Conservation (phyloP, 2,329 filamentous ascomycete species). For the Bipolaris victoriae region DNA sequence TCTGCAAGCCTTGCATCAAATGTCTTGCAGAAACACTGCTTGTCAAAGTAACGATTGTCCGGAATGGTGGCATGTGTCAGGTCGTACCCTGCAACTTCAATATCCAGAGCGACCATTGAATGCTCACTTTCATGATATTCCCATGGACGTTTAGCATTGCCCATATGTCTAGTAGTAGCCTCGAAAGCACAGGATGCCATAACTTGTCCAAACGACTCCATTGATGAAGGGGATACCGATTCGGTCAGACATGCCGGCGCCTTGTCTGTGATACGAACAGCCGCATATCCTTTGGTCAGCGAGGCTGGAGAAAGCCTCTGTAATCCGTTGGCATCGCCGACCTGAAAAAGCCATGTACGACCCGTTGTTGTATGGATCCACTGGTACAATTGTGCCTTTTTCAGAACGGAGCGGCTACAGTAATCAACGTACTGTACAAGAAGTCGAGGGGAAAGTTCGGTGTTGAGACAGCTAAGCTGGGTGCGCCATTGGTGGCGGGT, state of each 20-base stretch:
- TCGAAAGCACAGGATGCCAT: conserved; percentile 43
- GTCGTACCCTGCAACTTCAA: conserved; percentile 43
- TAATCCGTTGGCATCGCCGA: conserved; percentile 39
- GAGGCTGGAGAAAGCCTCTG: conserved; percentile 35
- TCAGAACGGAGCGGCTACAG: conserved; percentile 43
- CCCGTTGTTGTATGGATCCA: conserved; percentile 38
- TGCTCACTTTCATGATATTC: conserved; percentile 34
- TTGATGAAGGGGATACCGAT: conserved; percentile 24
- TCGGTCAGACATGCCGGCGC: conserved; percentile 40
- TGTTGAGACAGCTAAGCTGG: conserved; percentile 42
- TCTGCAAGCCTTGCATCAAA: conserved; percentile 22
- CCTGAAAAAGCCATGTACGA: conserved; percentile 44
- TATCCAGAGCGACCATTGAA: conserved; percentile 42
- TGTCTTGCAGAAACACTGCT: conserved; percentile 39
- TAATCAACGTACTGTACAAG: conserved; percentile 33
- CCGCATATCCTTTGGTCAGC: conserved; percentile 32
- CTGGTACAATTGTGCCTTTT: conserved; percentile 41
- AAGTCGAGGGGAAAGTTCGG: conserved; percentile 35
- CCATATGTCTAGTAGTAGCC: conserved; percentile 35
- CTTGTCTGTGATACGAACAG: conserved; percentile 26
- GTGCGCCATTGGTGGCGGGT: conserved; percentile 45
- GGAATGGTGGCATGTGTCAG: conserved; percentile 25
- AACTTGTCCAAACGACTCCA: conserved; percentile 37
- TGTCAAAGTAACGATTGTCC: conserved; percentile 42
- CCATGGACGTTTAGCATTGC: conserved; percentile 43